These are phyloP conservation scores for Grosmannia serpens DNA, from an alignment of 2,329 filamentous ascomycete species.

Conservation along the genomic window DNA sequence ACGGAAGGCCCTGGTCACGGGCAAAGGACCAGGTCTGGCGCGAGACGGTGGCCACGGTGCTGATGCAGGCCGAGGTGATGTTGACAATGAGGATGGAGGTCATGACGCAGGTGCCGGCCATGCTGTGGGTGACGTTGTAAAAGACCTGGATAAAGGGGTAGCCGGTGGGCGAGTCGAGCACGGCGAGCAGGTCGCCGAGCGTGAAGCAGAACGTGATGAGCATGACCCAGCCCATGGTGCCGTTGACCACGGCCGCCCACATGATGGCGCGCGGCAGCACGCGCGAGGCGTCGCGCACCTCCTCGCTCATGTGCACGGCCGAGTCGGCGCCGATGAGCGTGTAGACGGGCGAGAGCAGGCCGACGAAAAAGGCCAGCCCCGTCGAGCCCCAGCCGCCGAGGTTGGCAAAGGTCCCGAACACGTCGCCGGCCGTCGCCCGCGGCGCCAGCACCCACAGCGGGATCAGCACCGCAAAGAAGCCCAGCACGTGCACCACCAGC, in stretches of 20 bases:
- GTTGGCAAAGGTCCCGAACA: constrained; percentile 36
- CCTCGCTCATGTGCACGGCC: constrained; percentile 26
- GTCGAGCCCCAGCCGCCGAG: constrained; percentile 34
- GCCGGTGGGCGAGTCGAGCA: constrained; percentile 27
- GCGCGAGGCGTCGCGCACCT: constrained; percentile 23
- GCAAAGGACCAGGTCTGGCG: constrained; percentile 46
- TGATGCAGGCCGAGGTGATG: constrained; percentile 35
- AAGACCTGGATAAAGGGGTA: constrained; percentile 51
- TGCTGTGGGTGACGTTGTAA: constrained; percentile 34
- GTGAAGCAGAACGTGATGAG: constrained; percentile 26
- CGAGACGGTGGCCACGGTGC: constrained; percentile 45
- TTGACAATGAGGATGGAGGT: constrained; percentile 36
- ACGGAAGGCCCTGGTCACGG: constrained; percentile 31
- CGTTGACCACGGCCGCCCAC: constrained; percentile 21
- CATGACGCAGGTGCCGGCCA: constrained; percentile 37
- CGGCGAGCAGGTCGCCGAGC: constrained; percentile 17
- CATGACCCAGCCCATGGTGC: constrained; percentile 25
- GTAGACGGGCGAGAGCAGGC: constrained; percentile 28
- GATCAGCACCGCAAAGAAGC: constrained; percentile 25
- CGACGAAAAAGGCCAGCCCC: constrained; percentile 33
- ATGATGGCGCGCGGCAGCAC: constrained; percentile 27
- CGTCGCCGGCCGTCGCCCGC: constrained; percentile 14
- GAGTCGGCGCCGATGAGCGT: constrained; percentile 24
- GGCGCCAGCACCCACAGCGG: constrained; percentile 17
- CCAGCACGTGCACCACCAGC: constrained; percentile 36